A percentile compares a stretch with the other conserved stretches of the same genome.
Conservation (phyloP, 345 rosid species). For the Streptanthus diversifolius region DNA sequence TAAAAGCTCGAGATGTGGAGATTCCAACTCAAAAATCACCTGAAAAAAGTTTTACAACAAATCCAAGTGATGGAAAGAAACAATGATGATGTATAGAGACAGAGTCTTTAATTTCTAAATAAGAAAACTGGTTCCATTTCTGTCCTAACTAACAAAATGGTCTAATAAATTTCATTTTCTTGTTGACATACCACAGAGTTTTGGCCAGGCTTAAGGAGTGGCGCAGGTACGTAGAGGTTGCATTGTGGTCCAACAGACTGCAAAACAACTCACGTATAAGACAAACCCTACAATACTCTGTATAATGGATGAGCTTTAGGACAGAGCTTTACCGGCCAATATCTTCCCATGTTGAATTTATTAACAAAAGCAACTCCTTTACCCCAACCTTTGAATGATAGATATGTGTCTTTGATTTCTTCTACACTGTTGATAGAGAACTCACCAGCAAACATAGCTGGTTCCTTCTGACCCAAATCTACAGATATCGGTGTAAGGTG, state of each 20-base stretch:
- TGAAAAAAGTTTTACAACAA: conserved; percentile 9
- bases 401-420: conserved; percentile 65
- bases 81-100: background rate
- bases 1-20: conserved; percentile 44
- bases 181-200: conserved; percentile 53
- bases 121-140: background rate
- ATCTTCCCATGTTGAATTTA: conserved; percentile 84
- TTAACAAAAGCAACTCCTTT: conserved; percentile 80
- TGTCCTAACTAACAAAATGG: background rate
- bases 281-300: background rate
- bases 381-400: conserved; percentile 81
- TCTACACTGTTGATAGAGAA: conserved; percentile 44
- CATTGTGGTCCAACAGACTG: conserved; percentile 89
- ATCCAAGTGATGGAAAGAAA: background rate
- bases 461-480: conserved; percentile 51
- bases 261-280: conserved; percentile 11
- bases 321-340: conserved; percentile 64
- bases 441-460: conserved; percentile 62
- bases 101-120: background rate
- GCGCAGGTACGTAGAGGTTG: conserved; percentile 76
- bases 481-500: conserved; percentile 14
- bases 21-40: conserved; percentile 76
- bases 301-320: background rate
- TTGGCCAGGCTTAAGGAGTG: conserved; percentile 59
- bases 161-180: background rate